A percentile compares a stretch with the other conserved stretches of the same genome.
Evolutionary conservation across 257 asterid species (phyloP).

Genomic region (Solanum tarapatanum): DNA sequence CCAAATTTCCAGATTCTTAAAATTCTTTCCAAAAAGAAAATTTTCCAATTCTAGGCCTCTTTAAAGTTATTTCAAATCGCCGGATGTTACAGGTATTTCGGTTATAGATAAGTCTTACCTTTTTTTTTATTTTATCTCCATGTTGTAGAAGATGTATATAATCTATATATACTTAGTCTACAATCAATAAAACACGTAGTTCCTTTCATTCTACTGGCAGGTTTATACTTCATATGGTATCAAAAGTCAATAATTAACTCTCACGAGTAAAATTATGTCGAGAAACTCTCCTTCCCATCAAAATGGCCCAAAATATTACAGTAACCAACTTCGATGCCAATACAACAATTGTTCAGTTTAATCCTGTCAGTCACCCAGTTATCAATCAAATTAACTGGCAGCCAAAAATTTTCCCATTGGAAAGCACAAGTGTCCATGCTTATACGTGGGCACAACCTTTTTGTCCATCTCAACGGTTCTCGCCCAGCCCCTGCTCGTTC

Average conservation of each 20-base stretch:
- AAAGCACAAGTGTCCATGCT: background rate
- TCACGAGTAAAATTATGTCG: background rate
- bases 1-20: no score
- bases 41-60: no score
- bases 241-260: background rate
- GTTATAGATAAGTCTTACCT: no score
- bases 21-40: no score
- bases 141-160: no score
- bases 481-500: no score
- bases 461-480: background rate
- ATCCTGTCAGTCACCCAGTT: background rate
- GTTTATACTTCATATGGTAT: background rate
- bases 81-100: background rate
- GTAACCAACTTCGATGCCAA: no score
- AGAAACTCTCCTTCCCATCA: background rate
- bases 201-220: background rate
- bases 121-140: background rate
- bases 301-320: background rate
- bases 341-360: background rate
- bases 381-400: background rate
- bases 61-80: no score
- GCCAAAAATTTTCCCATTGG: background rate
- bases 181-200: background rate
- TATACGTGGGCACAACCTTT: background rate
- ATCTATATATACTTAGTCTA: no score